Conservation (phyloP, 352 stramenopile species). For the Globisporangium spiculum region DNA sequence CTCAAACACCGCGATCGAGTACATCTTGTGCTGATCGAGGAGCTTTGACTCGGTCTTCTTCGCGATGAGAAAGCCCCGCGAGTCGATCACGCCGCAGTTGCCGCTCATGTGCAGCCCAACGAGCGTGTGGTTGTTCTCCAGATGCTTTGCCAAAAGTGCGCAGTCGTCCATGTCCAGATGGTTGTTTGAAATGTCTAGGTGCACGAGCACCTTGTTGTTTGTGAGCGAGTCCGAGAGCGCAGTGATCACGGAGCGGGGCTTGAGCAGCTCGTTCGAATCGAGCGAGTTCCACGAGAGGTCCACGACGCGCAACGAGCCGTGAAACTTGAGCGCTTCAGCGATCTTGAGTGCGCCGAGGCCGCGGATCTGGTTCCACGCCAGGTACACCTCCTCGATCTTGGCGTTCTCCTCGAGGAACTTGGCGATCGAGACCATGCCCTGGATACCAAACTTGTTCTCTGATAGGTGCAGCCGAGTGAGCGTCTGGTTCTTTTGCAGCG, state of each 20-base stretch:
- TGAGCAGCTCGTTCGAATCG: constrained; percentile 46
- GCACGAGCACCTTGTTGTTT: constrained; percentile 73
- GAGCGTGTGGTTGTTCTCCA: constrained; percentile 73
- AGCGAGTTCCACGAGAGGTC: constrained; percentile 81
- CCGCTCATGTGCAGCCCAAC: constrained; percentile 75
- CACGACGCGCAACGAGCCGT: constrained; percentile 61
- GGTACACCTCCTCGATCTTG: constrained; percentile 74
- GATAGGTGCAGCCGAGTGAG: constrained; percentile 63
- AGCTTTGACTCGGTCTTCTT: constrained; percentile 38
- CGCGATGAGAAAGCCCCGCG: constrained; percentile 59
- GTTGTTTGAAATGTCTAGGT: constrained; percentile 77
- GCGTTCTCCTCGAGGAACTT: constrained; percentile 74
- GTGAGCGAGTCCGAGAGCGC: constrained; percentile 59
- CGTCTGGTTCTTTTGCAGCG: constrained; percentile 68
- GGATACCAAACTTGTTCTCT: constrained; percentile 63
- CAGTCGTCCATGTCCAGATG: constrained; percentile 62
- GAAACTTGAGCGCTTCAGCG: constrained; percentile 69
- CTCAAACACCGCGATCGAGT: constrained; percentile 72
- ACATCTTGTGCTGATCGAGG: constrained; percentile 74
- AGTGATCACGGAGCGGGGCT: constrained; percentile 42
- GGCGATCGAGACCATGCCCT: constrained; percentile 60
- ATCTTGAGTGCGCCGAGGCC: constrained; percentile 70
- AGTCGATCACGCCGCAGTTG: constrained; percentile 67
- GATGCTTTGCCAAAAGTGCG: constrained; percentile 47
- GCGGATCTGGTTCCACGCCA: constrained; percentile 74